A percentile compares a stretch with the other conserved stretches of the same genome.
Conservation (phyloP, 2,329 filamentous ascomycete species). For the Fusarium robinianum region DNA sequence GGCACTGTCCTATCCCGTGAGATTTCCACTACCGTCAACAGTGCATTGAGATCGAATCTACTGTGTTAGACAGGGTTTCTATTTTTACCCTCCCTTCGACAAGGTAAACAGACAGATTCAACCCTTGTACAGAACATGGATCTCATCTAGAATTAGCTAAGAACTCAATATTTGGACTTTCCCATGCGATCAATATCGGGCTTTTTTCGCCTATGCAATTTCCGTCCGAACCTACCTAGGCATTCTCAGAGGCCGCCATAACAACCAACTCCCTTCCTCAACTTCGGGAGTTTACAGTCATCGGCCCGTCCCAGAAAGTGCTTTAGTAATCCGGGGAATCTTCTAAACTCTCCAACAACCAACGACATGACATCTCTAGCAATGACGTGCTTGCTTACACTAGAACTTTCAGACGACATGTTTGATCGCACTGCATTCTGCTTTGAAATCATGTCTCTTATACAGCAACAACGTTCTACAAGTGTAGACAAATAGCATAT, state of each 20-base stretch:
- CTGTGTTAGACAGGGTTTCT: too few relatives aligned
- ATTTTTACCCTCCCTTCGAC: too few relatives aligned
- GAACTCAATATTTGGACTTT: too few relatives aligned
- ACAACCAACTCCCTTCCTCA: neutral
- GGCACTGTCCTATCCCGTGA: slow-evolving; percentile 18
- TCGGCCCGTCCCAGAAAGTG: slow-evolving; percentile 11
- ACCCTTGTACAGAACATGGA: too few relatives aligned
- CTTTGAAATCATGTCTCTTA: too few relatives aligned
- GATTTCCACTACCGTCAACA: slow-evolving; percentile 4
- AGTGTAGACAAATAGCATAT: too few relatives aligned
- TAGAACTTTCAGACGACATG: slow-evolving; percentile 21
- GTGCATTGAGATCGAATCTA: slow-evolving; percentile 18
- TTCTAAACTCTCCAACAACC: slow-evolving; percentile 29
- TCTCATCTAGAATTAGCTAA: too few relatives aligned
- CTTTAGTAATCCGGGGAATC: slow-evolving; percentile 33
- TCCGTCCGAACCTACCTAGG: too few relatives aligned
- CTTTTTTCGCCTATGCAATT: too few relatives aligned
- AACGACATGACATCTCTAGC: slow-evolving; percentile 18
- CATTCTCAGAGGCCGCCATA: slow-evolving; percentile 2
- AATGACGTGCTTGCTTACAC: slow-evolving; percentile 34
- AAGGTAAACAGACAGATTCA: too few relatives aligned
- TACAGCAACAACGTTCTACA: too few relatives aligned
- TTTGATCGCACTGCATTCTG: slow-evolving; percentile 14
- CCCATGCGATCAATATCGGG: too few relatives aligned
- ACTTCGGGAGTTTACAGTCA: slow-evolving; percentile 25